A percentile compares a stretch with the other conserved stretches of the same genome.
Evolutionary conservation across 352 stramenopile genomes (phyloP).

Genomic region (Pythium insidiosum): DNA sequence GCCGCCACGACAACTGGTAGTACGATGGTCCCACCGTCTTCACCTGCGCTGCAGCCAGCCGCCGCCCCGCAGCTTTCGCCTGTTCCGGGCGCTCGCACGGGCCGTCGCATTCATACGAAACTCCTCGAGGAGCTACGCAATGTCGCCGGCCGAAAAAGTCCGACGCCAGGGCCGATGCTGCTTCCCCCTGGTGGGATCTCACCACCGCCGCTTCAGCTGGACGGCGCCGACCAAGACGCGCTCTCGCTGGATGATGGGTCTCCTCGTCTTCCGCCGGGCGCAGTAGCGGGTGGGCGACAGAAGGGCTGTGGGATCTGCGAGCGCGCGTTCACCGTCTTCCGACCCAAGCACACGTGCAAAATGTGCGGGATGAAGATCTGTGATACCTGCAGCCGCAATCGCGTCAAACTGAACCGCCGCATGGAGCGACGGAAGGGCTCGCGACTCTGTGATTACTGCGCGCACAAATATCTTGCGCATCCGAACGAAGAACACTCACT

Average conservation of each 20-base stretch:
- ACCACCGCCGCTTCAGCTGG: neutral
- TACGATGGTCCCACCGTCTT: neutral
- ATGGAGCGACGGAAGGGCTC: constrained; percentile 67
- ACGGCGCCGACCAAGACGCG: constrained; percentile 1
- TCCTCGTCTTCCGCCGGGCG: constrained; percentile 2
- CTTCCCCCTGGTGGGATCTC: constrained; percentile 5
- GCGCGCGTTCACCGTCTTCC: constrained; percentile 71
- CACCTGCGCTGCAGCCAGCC: neutral
- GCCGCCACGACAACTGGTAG: neutral
- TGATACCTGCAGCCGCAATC: constrained; percentile 79
- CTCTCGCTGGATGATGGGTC: constrained; percentile 7
- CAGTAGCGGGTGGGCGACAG: neutral
- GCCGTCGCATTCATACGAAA: constrained; percentile 34
- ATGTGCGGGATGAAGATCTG: constrained; percentile 63
- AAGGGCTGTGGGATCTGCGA: constrained; percentile 57
- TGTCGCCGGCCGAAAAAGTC: constrained; percentile 23
- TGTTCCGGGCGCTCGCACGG: neutral
- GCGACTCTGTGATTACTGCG: constrained; percentile 63
- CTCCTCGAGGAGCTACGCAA: constrained; percentile 60
- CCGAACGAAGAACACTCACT: too few species aligned
- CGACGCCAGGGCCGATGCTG: constrained; percentile 1
- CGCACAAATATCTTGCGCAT: too few species aligned
- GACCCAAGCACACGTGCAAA: constrained; percentile 77
- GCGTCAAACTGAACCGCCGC: constrained; percentile 59
- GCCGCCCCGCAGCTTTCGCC: constrained; percentile 7